A percentile compares a stretch with the other conserved stretches of the same genome.
Evolutionary conservation across 2,329 filamentous ascomycete species (phyloP).

Genomic region (Cryphonectria radicalis): DNA sequence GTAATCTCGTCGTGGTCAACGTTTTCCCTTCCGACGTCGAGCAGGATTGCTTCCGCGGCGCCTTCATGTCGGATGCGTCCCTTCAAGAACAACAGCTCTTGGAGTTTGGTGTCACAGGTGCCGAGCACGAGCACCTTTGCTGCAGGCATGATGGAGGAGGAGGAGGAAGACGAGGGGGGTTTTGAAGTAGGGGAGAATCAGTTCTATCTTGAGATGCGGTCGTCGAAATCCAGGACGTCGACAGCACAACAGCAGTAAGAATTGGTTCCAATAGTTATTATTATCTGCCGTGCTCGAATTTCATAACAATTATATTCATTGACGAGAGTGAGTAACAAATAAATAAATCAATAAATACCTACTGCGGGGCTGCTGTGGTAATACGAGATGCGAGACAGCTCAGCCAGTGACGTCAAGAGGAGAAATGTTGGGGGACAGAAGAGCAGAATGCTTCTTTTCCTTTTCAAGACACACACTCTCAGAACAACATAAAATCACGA

Average conservation of each 20-base stretch:
- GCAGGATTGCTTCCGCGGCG: constrained; percentile 34
- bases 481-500: constrained; percentile 36
- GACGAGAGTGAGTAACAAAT: not conserved
- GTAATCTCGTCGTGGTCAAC: constrained; percentile 50
- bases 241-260: not conserved
- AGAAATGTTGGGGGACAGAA: not conserved
- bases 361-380: constrained; percentile 19
- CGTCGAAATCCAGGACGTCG: not conserved
- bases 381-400: not conserved
- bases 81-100: constrained; percentile 60
- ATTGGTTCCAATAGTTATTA: not conserved
- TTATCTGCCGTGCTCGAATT: not conserved
- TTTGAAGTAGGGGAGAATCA: not conserved
- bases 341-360: not conserved
- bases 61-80: constrained; percentile 45
- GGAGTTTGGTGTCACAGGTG: constrained; percentile 68
- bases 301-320: not conserved
- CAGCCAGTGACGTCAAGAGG: constrained; percentile 16
- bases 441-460: not conserved
- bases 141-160: constrained; percentile 28
- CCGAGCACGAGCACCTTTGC: constrained; percentile 59
- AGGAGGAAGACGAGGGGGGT: not conserved
- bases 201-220: not conserved
- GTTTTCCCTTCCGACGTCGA: constrained; percentile 53
- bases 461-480: not conserved